Evolutionary conservation across 805 yeast genomes (phyloP).

Genomic region (Barnettozyma siamensis): DNA sequence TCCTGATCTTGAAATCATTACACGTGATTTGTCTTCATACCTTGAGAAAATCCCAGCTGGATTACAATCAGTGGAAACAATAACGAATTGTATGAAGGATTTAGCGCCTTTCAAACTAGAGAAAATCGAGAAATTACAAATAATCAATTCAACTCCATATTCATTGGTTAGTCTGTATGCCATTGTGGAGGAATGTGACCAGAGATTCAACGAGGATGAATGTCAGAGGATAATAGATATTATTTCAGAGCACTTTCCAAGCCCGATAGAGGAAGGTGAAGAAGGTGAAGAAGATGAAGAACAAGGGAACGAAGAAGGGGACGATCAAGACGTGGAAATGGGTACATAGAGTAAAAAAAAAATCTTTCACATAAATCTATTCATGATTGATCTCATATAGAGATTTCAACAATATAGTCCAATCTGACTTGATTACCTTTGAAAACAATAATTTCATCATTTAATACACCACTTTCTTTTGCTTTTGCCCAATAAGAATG

Average conservation of each 20-base stretch:
- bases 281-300: constrained; percentile 10
- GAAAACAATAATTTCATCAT: constrained; percentile 7
- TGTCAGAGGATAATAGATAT: constrained; percentile 53
- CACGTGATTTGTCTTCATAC: constrained; percentile 27
- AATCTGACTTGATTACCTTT: constrained; percentile 4
- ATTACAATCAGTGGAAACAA: constrained; percentile 24
- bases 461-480: constrained; percentile 3
- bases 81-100: constrained; percentile 25
- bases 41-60: constrained; percentile 13
- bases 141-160: constrained; percentile 74
- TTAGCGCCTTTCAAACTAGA: constrained; percentile 48
- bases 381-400: too few species aligned
- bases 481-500: constrained; percentile 5
- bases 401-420: constrained; percentile 4
- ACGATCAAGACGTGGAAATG: constrained; percentile 5
- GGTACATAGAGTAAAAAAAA: not conserved
- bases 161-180: constrained; percentile 75
- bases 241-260: constrained; percentile 49
- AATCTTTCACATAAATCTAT: not conserved
- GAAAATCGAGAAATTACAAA: constrained; percentile 79
- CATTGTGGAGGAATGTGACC: constrained; percentile 88
- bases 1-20: constrained; percentile 31
- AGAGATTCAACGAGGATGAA: constrained; percentile 66
- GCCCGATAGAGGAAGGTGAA: constrained; percentile 8
- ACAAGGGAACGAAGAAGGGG: constrained; percentile 10